Evolutionary conservation across 441 rosid genomes (phyloP).

Genomic region (Erysimum cheiri): DNA sequence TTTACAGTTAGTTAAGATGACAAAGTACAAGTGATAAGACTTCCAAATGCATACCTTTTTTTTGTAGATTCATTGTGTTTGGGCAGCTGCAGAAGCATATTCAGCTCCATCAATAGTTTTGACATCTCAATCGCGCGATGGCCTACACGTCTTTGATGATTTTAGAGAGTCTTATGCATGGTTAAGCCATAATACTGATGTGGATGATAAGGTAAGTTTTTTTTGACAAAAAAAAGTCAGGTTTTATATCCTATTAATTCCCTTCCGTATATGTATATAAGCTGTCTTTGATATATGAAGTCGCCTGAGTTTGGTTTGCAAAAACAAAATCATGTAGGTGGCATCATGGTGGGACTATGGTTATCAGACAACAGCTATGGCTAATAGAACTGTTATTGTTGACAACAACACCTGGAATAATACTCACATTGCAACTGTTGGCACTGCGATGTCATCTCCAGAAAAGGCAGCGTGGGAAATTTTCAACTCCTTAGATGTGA

Average conservation of each 20-base stretch:
- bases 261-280: slow-evolving; percentile 1
- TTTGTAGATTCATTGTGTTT: slow-evolving; percentile 94
- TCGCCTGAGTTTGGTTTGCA: slow-evolving; percentile 29
- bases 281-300: slow-evolving; percentile 26
- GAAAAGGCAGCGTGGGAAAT: slow-evolving; percentile 99
- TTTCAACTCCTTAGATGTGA: slow-evolving; percentile 93
- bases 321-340: slow-evolving; percentile 61
- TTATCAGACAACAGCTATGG: slow-evolving; percentile 99
- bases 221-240: background rate
- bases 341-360: slow-evolving; percentile 99
- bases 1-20: slow-evolving; percentile 15
- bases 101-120: slow-evolving; percentile 98
- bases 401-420: slow-evolving; percentile 99
- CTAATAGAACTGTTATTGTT: slow-evolving; percentile 98
- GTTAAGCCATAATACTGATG: slow-evolving; percentile 96
- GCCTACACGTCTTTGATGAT: slow-evolving; percentile 97
- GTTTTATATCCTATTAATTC: background rate
- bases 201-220: slow-evolving; percentile 89
- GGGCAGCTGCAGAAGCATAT: slow-evolving; percentile 99
- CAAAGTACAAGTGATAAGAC: slow-evolving; percentile 10
- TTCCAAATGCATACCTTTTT: slow-evolving; percentile 29
- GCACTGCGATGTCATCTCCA: slow-evolving; percentile 99
- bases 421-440: slow-evolving; percentile 99
- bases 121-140: slow-evolving; percentile 76
- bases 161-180: slow-evolving; percentile 98